These are phyloP conservation scores for Sporisorium exsertum DNA, from an alignment of 1,284 basidiomycete genomes.

Conservation along the genomic window DNA sequence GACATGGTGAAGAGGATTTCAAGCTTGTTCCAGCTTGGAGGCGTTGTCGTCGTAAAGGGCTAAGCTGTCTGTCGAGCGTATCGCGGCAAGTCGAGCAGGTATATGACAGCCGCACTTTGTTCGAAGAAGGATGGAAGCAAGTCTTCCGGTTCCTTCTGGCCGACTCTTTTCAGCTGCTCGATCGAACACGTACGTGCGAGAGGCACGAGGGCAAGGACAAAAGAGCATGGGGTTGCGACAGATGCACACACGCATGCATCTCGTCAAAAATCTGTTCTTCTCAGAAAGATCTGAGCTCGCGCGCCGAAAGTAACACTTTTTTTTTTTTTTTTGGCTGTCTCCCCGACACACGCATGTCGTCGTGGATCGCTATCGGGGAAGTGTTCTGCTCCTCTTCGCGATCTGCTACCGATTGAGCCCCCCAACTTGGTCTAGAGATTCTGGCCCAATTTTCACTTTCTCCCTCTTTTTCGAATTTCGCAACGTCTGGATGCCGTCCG, in stretches of 20 bases:
- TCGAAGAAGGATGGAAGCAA: neutral
- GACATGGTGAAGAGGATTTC: slow-evolving; percentile 31
- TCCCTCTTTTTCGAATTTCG: neutral
- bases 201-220: neutral
- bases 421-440: slow-evolving; percentile 13
- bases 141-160: neutral
- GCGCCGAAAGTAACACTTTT: slow-evolving; percentile 25
- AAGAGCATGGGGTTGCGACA: neutral
- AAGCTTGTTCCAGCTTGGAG: neutral
- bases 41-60: slow-evolving; percentile 2
- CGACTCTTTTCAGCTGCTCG: neutral
- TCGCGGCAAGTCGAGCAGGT: neutral
- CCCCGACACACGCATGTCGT: neutral
- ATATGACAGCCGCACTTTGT: neutral
- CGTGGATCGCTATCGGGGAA: slow-evolving; percentile 3
- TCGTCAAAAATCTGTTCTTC: slow-evolving; percentile 18
- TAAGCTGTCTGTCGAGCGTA: neutral
- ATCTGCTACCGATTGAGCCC: neutral
- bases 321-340: neutral
- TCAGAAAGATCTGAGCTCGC: slow-evolving; percentile 18
- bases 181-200: neutral
- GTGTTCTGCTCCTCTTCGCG: neutral
- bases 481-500: neutral
- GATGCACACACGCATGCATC: slow-evolving; percentile 14
- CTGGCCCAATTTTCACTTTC: slow-evolving; percentile 11